These are phyloP conservation scores for Ceratocystis lukuohia DNA, from an alignment of 2,329 filamentous ascomycete genomes.

Conservation along the genomic window DNA sequence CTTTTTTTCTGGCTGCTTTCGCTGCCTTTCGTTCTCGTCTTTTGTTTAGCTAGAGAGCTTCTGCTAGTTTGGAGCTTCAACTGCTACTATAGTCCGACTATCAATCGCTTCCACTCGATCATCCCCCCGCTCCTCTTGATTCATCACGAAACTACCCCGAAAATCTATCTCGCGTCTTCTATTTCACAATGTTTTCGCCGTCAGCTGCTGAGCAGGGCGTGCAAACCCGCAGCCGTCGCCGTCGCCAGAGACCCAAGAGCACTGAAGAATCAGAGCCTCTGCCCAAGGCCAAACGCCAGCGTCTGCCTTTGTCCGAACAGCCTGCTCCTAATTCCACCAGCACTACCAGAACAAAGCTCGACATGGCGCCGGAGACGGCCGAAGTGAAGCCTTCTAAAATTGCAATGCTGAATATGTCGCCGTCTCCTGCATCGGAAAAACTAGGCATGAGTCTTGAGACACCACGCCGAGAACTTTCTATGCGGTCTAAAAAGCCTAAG, in stretches of 20 bases:
- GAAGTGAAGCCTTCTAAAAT: constrained; percentile 43
- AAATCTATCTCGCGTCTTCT: background rate
- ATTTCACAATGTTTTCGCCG: constrained; percentile 44
- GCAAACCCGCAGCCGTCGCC: constrained; percentile 38
- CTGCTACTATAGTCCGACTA: background rate
- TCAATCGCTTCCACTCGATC: background rate
- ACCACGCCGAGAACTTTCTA: constrained; percentile 38
- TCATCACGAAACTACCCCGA: background rate
- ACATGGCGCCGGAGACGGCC: constrained; percentile 38
- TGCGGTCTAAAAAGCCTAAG: constrained; percentile 50
- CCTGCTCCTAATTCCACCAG: background rate
- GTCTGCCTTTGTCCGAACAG: constrained; percentile 44
- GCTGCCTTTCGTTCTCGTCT: constrained; percentile 9
- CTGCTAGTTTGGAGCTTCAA: constrained; percentile 3
- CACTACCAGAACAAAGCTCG: constrained; percentile 25
- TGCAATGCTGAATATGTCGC: constrained; percentile 29
- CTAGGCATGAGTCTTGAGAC: constrained; percentile 32
- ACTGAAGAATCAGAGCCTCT: constrained; percentile 41
- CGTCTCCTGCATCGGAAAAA: constrained; percentile 25
- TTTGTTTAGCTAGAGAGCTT: constrained; percentile 12
- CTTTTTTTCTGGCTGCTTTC: constrained; percentile 4
- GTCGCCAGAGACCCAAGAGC: constrained; percentile 46
- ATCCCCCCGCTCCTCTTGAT: background rate
- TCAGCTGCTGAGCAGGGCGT: constrained; percentile 33
- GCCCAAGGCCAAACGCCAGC: constrained; percentile 51